Base-by-base conservation (phyloP, 2,329 filamentous ascomycete genomes). In the Ramularia collo-cygni region DNA sequence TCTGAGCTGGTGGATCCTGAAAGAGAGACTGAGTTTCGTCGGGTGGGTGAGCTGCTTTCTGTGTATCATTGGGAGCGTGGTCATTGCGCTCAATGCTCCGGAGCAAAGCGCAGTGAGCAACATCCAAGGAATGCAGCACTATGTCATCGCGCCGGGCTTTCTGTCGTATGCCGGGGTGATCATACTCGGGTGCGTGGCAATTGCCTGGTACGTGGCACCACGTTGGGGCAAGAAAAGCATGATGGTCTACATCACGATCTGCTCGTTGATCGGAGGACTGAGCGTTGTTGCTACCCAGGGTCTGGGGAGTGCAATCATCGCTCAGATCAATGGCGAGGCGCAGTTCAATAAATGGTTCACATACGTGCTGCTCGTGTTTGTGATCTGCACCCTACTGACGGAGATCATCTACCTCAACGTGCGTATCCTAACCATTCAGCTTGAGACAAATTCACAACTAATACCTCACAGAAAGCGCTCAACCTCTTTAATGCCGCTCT, bases 331-430 rank as follows among this genome's bases (percentile, higher is more conserved):
- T 13, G 92, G 90, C 12, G 78, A 79, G 35, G 74, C 81, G 2
- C 89, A 98, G 71, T 96, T 95, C 66, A 95, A 95, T 62, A 79
- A 96, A 61, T 96, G 90, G 90, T 98, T 98, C 59, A 67, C 94
- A 28, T 98, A 95, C 65, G 81, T 96, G 4, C 67, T 96, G 21
- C 69, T 96, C 40, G 85, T 89, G 4, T 96, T 98, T 64, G 88
- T 96, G 37, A 74, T 96, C 48, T 67, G 70, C n/a, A 96, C 92
- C 0, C 70, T 98, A 8, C 54, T 96, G 54, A 94, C 87, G 0
- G 92, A 96, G 66, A 95, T 98, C 49, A 82, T 96, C 50, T 98
- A 83, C 61, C 72, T 98, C 29, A 98, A 98, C 62, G 90, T 93
- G 70, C 14, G 1, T 8, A 28, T 8, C 7, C 9, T 16, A 28